Evolutionary conservation across 768 basidiomycete genomes (phyloP).

Genomic region (Albatrellus ellisii): DNA sequence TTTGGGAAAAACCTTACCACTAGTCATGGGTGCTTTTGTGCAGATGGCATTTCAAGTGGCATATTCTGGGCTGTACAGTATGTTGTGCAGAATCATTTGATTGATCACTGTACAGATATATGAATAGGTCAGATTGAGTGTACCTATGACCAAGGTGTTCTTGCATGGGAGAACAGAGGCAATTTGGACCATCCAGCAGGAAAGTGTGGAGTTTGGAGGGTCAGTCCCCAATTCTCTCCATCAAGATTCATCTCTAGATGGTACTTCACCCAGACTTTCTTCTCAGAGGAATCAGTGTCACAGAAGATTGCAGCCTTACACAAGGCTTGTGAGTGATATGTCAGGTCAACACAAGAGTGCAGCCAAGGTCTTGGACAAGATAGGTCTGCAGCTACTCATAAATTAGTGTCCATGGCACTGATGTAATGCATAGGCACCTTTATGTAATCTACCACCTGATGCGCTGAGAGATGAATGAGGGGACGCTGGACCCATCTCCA

Average conservation of each 20-base stretch:
- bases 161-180: slow-evolving; percentile 94
- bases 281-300: slow-evolving; percentile 56
- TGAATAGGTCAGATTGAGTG: slow-evolving; percentile 72
- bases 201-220: slow-evolving; percentile 79
- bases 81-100: slow-evolving; percentile 10
- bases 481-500: slow-evolving; percentile 15
- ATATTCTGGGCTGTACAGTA: slow-evolving; percentile 84
- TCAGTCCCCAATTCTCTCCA: slow-evolving; percentile 20
- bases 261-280: slow-evolving; percentile 57
- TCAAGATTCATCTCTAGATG: neutral
- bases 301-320: slow-evolving; percentile 68
- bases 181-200: slow-evolving; percentile 77
- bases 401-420: no score
- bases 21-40: slow-evolving; percentile 96
- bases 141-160: slow-evolving; percentile 96
- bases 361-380: slow-evolving; percentile 87
- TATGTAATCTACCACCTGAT: slow-evolving; percentile 93
- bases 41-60: slow-evolving; percentile 99
- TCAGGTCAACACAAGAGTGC: slow-evolving; percentile 78
- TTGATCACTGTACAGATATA: neutral
- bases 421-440: no score
- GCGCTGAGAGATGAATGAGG: slow-evolving; percentile 47
- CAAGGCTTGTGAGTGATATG: slow-evolving; percentile 78
- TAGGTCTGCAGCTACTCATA: no score
- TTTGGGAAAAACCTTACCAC: slow-evolving; percentile 88